These are phyloP conservation scores for Venturia asperata DNA, from an alignment of 2,329 filamentous ascomycete genomes.

Conservation along the genomic window DNA sequence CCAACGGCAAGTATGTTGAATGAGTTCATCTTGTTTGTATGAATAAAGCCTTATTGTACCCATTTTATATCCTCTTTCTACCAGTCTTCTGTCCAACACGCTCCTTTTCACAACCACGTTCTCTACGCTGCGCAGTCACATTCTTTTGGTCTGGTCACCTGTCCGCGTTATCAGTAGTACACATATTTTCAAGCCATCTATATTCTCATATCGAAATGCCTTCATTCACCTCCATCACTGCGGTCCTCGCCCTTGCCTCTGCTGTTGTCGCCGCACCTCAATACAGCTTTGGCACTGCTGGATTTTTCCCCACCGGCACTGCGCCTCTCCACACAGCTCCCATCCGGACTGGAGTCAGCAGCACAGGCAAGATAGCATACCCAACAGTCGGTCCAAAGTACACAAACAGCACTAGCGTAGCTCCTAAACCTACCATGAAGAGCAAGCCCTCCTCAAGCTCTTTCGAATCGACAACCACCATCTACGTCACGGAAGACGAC, in stretches of 20 bases:
- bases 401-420: constrained; percentile 3
- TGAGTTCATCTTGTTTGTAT: constrained; percentile 12
- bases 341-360: constrained; percentile 4
- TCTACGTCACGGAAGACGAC: constrained; percentile 6
- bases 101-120: constrained; percentile 2
- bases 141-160: constrained; percentile 9
- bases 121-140: neutral
- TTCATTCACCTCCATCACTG: neutral
- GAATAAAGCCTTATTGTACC: neutral
- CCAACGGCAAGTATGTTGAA: neutral
- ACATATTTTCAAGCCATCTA: neutral
- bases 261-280: neutral
- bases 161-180: neutral
- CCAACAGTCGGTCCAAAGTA: constrained; percentile 5
- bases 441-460: neutral
- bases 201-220: neutral
- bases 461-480: constrained; percentile 7
- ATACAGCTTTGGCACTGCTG: neutral
- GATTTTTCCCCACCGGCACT: neutral
- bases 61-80: neutral
- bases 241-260: neutral
- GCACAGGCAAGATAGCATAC: constrained; percentile 12
- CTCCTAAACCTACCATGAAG: constrained; percentile 5
- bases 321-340: constrained; percentile 2
- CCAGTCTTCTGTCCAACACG: constrained; percentile 6